Base-by-base conservation (phyloP, 768 basidiomycete species). In the Lanmaoa pseudosensibilis region DNA sequence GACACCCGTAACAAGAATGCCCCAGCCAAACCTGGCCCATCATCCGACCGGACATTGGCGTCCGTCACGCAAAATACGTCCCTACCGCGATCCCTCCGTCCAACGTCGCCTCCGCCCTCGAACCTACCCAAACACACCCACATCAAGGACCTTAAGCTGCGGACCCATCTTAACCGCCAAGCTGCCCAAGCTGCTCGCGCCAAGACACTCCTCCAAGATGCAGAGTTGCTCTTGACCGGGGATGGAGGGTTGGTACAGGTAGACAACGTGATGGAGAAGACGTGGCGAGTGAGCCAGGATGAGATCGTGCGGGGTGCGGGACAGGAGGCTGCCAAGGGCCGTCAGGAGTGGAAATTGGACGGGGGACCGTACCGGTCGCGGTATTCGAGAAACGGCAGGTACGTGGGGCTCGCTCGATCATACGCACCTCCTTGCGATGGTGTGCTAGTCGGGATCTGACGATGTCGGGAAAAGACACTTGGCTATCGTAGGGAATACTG, bases 311-410 rank as follows among this genome's bases (percentile, higher is more conserved):
- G 79, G 46, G 77, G 78, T 21, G 79, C 90, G 45, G 84, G 93
- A 0, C 76, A 78, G 58, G 94, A 95, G 63, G 91, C 92, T 13
- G 84, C 85, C 12, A 80, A 75, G 48, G 91, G 93, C 18, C 75
- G 88, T 45, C 85, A 81, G 65, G 92, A 94, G 68, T 83, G 89
- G 76, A 85, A 81, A 56, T 73, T 99, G 41, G 91, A 95, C 56
- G 87, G 88, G 13, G 96, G 96, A 0, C 88, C 88, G 3, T 96
- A 96, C 68, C 77, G 85, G 46, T 80, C 86, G 39, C 81, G 92
- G 62, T 97, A 95, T 75, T 92, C 93, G 21, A 77, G 89, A 63
- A 96, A 99, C 68, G 97, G 97, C 62, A 80, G 93, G 90, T 92
- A 46, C 66, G 83, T 76, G 12, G 16, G n/a, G 33, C 5, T 30